Conservation (phyloP, 2,329 filamentous ascomycete species). For the Colletotrichum gigasporum region DNA sequence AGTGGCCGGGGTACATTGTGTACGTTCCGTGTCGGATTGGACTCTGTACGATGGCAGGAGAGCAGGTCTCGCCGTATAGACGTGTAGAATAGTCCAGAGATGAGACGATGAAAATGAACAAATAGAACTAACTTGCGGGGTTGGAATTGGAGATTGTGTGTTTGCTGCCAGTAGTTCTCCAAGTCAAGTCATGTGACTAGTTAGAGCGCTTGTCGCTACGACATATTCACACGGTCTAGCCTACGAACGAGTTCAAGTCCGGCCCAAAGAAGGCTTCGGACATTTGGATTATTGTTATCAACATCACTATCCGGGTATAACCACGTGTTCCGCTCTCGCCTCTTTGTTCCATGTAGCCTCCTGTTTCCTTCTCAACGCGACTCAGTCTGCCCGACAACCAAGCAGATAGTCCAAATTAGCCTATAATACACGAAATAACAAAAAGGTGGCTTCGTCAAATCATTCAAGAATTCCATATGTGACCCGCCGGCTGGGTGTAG, state of each 20-base stretch:
- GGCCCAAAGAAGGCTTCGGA: neutral
- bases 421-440: neutral
- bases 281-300: neutral
- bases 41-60: neutral
- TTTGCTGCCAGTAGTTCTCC: neutral
- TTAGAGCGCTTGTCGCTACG: too few relatives aligned
- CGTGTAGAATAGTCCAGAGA: neutral
- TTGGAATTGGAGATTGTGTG: neutral
- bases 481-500: neutral
- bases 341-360: neutral
- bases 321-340: neutral
- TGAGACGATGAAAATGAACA: neutral
- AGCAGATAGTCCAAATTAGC: neutral
- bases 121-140: neutral
- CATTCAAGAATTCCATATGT: constrained; percentile 3
- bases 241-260: too few relatives aligned
- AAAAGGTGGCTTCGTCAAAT: constrained; percentile 22
- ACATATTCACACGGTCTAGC: too few relatives aligned
- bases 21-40: neutral
- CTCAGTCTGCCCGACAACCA: neutral
- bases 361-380: neutral
- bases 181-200: neutral
- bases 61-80: neutral
- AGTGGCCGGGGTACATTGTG: too few relatives aligned
- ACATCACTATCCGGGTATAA: constrained; percentile 9